Conservation (phyloP, 164 flowering plant species). For the Santalum album region DNA sequence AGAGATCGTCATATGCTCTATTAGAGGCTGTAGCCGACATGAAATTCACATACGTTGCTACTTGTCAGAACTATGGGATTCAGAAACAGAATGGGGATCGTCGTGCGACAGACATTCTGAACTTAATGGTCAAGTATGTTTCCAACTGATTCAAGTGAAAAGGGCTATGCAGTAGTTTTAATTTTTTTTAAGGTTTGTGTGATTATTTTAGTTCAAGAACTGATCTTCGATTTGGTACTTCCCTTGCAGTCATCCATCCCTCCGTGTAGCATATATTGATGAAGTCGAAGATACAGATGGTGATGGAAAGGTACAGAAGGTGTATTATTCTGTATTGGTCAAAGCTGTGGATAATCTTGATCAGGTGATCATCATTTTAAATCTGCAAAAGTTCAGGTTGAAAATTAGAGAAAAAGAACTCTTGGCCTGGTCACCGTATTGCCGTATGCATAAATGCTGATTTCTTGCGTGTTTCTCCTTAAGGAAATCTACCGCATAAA, state of each 20-base stretch:
- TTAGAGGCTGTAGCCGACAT: slow-evolving; percentile 92
- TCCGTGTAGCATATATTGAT: slow-evolving; percentile 96
- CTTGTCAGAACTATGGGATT: slow-evolving; percentile 94
- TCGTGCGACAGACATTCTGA: slow-evolving; percentile 88
- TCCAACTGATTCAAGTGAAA: neutral
- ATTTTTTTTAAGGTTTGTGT: neutral
- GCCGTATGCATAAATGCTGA: neutral
- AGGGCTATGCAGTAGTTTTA: neutral
- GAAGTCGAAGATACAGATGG: slow-evolving; percentile 92
- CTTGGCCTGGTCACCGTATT: no score
- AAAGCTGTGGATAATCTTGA: slow-evolving; percentile 90
- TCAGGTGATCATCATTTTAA: slow-evolving; percentile 48
- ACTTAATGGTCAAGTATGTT: slow-evolving; percentile 56
- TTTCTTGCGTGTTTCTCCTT: slow-evolving; percentile 3
- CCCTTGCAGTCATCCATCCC: slow-evolving; percentile 67
- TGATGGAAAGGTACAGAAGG: slow-evolving; percentile 65
- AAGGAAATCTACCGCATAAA: slow-evolving; percentile 53
- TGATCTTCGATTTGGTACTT: slow-evolving; percentile 6
- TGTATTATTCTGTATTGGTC: slow-evolving; percentile 86
- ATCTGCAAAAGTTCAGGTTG: neutral
- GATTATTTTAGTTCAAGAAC: neutral
- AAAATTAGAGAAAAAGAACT: neutral
- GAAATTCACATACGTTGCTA: slow-evolving; percentile 94
- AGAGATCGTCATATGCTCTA: slow-evolving; percentile 73
- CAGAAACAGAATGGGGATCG: slow-evolving; percentile 95